Conservation (phyloP, 352 stramenopile genomes). For the Globisporangium nunn region DNA sequence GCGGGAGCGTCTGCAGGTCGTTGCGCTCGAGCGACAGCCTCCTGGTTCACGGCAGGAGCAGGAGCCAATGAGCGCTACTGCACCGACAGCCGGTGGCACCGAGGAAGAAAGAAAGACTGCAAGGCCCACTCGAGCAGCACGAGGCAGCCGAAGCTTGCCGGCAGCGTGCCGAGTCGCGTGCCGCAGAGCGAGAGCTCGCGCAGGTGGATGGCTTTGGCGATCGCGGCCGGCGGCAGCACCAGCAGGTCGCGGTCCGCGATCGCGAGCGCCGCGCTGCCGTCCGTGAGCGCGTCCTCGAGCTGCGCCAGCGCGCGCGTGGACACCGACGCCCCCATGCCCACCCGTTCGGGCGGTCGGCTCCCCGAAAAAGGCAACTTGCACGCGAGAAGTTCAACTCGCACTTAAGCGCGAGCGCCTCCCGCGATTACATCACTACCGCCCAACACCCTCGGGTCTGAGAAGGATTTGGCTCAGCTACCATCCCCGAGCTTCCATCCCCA, state of each 20-base stretch:
- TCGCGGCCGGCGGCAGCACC: slow-evolving; percentile 30
- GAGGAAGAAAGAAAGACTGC: too few species aligned
- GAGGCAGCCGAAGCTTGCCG: slow-evolving; percentile 47
- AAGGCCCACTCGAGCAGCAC: slow-evolving; percentile 34
- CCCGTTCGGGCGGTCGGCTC: too few species aligned
- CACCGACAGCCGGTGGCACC: too few species aligned
- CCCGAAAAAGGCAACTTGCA: too few species aligned
- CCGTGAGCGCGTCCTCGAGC: slow-evolving; percentile 29
- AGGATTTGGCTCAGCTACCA: slow-evolving; percentile 5
- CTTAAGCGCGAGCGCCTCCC: not conserved
- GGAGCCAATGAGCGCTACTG: not conserved
- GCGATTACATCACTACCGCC: not conserved
- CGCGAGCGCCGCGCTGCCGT: slow-evolving; percentile 14
- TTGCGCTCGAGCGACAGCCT: slow-evolving; percentile 43
- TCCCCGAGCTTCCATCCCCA: too few species aligned
- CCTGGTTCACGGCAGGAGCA: slow-evolving; percentile 10
- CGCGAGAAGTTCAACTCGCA: slow-evolving; percentile 4
- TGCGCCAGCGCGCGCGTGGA: slow-evolving; percentile 30
- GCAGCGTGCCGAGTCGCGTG: slow-evolving; percentile 25
- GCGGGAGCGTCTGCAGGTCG: slow-evolving; percentile 39
- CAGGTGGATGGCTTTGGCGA: slow-evolving; percentile 37
- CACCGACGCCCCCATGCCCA: slow-evolving; percentile 23
- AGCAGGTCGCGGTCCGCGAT: slow-evolving; percentile 31
- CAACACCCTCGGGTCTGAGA: not conserved
- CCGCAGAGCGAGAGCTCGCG: slow-evolving; percentile 30